Base-by-base conservation (phyloP, 805 yeast genomes). In the Jamesozyma spencerorum region DNA sequence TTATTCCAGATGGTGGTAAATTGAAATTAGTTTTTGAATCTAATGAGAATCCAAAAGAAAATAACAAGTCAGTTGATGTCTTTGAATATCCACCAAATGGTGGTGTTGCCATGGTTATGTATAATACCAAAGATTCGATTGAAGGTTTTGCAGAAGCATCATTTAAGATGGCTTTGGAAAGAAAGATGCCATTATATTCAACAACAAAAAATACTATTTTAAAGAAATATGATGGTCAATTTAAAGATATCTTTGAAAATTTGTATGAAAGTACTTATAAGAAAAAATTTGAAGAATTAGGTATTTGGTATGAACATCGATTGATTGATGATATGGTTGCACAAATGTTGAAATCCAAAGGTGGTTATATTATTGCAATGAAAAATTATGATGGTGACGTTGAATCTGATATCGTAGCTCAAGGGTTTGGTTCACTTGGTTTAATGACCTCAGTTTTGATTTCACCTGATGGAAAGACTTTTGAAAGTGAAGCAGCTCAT, bases 361-460 rank as follows among this genome's bases (percentile, higher is more conserved):
- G 97, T 56, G 97, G 97, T 5, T 90, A 72, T 64, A 82, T 90
- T 55, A 85, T 90, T 66, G 97, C 97, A 36, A 77, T 90, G 82
- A 90, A 90, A 72, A 90, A 90, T 71, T 90, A 90, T 67, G 97
- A 90, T 63, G 97, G 97, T 64, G 97, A 90, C 62, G 97, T 90
- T 42, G 88, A 87, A 68, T 81, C 94, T 13, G 97, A 90, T 64
- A 83, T 90, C 57, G 96, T 90, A 43, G 97, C 97, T 24, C 97
- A 90, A 68, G 97, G 97, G 30, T 90, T 90, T 55, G 97, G 97
- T 30, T 88, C 97, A 15, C 72, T 90, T 50, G 97, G 97, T 33
- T 74, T 90, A 53, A 90, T 90, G 97, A 87, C 97, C 26, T 90
- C 97, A 2, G 95, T 86, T n/a, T 75, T 90, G 53, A 77, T 87